Evolutionary conservation across 2,329 filamentous ascomycete species (phyloP), one percentile per base, ranked within the genome.

Genomic region (Cladosporium velox): DNA sequence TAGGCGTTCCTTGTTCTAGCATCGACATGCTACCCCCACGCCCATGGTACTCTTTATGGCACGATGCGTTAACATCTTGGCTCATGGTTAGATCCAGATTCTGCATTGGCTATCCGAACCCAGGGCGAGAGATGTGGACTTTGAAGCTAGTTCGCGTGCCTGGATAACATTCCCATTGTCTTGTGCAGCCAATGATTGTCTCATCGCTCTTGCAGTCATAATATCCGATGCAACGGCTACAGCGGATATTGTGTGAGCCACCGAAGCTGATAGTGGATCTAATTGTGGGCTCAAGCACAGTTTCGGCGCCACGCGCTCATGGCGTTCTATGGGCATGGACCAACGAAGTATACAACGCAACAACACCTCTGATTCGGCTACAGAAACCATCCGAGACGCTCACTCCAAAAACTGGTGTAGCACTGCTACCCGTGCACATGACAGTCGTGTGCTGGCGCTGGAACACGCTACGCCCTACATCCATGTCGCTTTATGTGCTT

Each of bases 311-410:
- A 35, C 55, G 21, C n/a, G 34, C 32, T 34, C n/a, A 21, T 24
- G 55, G 32, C 55, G 34, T 15, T 58, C 32, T 11, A 34, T 41
- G 34, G 30, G 34, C 32, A 35, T 58, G 18, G 55, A 34, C 34
- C 55, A 58, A 5, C 30, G 28, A 55, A 55, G 28, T 55, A 34
- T 30, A 55, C 52, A 55, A 21, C 52, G 52, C 52, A 55, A 7
- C 30, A 55, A 18, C 52, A 55, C 52, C 10, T 55, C 52, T 34
- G 30, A 34, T 55, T 55, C 28, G 52, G 32, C 28, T 21, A 34
- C 52, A 34, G 28, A 55, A 18, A 32, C 52, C 52, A 34, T 30
- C 30, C 52, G 18, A 7, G n/a, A 28, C 55, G 5, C n/a, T 34
- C 34, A 10, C 21, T 58, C 18, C 21, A 14, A 26, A 38, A 3